Conservation (phyloP, 2,329 filamentous ascomycete genomes). For the Claviceps pusilla region DNA sequence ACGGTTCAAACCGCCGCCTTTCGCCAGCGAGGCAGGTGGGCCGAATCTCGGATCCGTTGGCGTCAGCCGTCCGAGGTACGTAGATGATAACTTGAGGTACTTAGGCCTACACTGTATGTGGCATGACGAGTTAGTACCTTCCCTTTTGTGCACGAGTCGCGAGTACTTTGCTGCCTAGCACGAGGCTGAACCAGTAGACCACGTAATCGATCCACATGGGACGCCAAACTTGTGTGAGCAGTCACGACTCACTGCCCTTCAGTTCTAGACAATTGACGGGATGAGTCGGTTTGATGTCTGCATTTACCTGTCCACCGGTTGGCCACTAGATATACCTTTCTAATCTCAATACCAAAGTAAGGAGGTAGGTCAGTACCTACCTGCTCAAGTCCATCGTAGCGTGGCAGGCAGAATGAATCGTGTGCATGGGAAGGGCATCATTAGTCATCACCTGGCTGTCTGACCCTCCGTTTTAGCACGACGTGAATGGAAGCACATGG, state of each 20-base stretch:
- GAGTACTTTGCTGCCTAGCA: background rate
- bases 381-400: no score
- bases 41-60: background rate
- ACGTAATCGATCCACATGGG: background rate
- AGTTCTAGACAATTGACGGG: no score
- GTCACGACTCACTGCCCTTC: no score
- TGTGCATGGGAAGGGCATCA: background rate
- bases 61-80: background rate
- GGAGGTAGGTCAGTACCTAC: no score
- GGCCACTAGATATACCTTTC: no score
- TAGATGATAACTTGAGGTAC: background rate
- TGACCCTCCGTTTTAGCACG: conserved; percentile 3
- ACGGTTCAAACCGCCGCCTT: background rate
- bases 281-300: background rate
- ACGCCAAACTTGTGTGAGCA: no score
- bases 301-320: background rate
- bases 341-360: no score
- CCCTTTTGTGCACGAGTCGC: background rate
- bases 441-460: conserved; percentile 3
- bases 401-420: no score
- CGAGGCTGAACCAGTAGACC: background rate
- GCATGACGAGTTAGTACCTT: background rate
- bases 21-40: background rate
- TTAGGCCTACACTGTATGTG: background rate
- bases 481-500: conserved; percentile 2